phyloP scores from a whole-genome alignment of 139 green algal genomes.

The Deuterostichococcus epilithicus region DNA sequence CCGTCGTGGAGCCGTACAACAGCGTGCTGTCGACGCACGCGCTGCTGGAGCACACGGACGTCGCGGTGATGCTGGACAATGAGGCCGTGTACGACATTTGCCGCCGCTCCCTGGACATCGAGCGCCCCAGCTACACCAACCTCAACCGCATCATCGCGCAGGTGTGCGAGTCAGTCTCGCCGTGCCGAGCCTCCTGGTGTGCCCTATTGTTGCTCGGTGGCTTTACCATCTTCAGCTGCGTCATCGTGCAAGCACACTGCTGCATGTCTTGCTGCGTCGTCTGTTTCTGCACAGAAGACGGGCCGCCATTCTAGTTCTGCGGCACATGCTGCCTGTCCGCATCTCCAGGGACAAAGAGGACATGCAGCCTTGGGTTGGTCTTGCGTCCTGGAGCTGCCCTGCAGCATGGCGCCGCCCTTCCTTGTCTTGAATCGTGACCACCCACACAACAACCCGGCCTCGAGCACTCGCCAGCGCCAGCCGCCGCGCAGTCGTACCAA shows the following conservation, averaged over 20 bases:
- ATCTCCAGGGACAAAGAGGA: too few relatives aligned
- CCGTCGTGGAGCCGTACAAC: slow-evolving; percentile 87
- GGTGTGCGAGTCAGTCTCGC: not conserved
- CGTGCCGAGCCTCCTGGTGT: not conserved
- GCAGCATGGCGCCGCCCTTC: too few relatives aligned
- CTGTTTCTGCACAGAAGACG: not conserved
- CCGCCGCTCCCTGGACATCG: slow-evolving; percentile 8
- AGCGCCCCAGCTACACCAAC: not conserved
- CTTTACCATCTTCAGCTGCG: not conserved
- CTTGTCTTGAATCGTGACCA: not conserved
- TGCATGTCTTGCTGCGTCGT: not conserved
- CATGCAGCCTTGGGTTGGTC: too few relatives aligned
- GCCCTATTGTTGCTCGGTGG: not conserved
- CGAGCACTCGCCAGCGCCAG: too few relatives aligned
- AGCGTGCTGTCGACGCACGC: slow-evolving; percentile 52
- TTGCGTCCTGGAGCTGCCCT: too few relatives aligned
- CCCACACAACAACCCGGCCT: slow-evolving; percentile 1
- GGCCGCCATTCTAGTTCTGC: too few relatives aligned
- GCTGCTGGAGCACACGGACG: slow-evolving; percentile 71
- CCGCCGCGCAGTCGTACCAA: too few relatives aligned
- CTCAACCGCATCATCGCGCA: not conserved
- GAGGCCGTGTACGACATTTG: slow-evolving; percentile 76
- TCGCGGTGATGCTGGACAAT: slow-evolving; percentile 81
- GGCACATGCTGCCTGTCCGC: too few relatives aligned
- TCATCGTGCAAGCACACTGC: not conserved